phyloP scores from a whole-genome alignment of 768 basidiomycete species.

The Gloeophyllum trabeum region DNA sequence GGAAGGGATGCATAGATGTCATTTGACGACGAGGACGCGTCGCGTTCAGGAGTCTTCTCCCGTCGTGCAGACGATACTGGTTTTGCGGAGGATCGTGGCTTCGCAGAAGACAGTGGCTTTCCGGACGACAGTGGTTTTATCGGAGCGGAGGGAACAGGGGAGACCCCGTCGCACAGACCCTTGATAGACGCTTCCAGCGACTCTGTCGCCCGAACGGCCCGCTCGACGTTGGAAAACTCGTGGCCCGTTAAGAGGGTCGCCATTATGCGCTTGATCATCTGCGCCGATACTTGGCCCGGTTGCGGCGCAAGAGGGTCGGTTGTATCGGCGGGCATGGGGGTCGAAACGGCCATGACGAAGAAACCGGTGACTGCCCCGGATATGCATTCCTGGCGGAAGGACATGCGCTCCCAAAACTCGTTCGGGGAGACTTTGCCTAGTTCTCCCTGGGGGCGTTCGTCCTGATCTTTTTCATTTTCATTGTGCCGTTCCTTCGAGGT shows the following conservation, averaged over 20 bases:
- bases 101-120: too few species aligned
- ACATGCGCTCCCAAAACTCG: constrained; percentile 98
- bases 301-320: constrained; percentile 37
- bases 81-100: too few species aligned
- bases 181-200: constrained; percentile 57
- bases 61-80: too few species aligned
- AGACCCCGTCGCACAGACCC: constrained; percentile 61
- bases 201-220: constrained; percentile 58
- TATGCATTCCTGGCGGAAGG: constrained; percentile 89
- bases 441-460: constrained; percentile 30
- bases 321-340: constrained; percentile 10
- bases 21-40: too few species aligned
- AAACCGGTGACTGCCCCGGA: constrained; percentile 89
- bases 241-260: constrained; percentile 58
- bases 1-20: constrained; percentile 17
- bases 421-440: constrained; percentile 48
- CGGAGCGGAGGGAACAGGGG: constrained; percentile 5
- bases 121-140: constrained; percentile 3
- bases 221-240: constrained; percentile 64
- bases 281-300: constrained; percentile 50
- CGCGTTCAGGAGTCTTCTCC: too few species aligned
- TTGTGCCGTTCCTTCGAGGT: constrained; percentile 15
- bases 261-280: constrained; percentile 62
- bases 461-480: constrained; percentile 16
- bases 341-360: constrained; percentile 54